Evolutionary conservation across 495 filamentous ascomycete genomes (phyloP), one percentile per base, ranked within the genome.

Genomic region (Mycothermus thermophilus): DNA sequence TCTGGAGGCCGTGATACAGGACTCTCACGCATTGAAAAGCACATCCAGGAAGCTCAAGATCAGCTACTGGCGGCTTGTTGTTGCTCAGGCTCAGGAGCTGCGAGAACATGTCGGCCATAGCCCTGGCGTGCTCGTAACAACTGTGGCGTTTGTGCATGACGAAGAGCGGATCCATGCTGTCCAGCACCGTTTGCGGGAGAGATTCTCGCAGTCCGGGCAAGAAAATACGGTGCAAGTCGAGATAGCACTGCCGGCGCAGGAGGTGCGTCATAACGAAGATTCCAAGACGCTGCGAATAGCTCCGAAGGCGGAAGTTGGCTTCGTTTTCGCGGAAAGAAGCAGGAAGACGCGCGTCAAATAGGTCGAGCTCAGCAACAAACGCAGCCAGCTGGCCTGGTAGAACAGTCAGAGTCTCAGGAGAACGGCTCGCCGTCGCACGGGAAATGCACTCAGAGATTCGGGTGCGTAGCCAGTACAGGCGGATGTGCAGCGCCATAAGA

Each of bases 181-280:
- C 57, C 23, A 67, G 35, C 10, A 42, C 47, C 0, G 41, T 41
- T 8, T 48, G 52, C 7, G 61, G 48, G 4, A 67, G 50, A 1
- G 60, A 56, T 18, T 67, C 65, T 16, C 56, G 53, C 12, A 69
- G 47, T 1, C 62, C 60, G 0, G 47, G 43, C n/a, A 67, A 41
- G 18, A 60, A 61, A 10, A 67, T 45, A 8, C 65, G 58, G 40
- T 61, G 67, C 3, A 69, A 50, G 40, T 69, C 65, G 22, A 64
- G 58, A 27, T 67, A 52, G 32, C 65, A 69, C 31, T 67, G 65
- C 18, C 60, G 40, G 64, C 65, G 67, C 59, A 54, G 60, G 3
- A 67, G 52, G 31, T 69, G 65, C 10, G 66, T 65, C 62, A 64
- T 67, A 40, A 69, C 46, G 30, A 62, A 67, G 27, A 67, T 59